Evolutionary conservation across 2,329 filamentous ascomycete genomes (phyloP).

Genomic region (Aspergillus tamarii): DNA sequence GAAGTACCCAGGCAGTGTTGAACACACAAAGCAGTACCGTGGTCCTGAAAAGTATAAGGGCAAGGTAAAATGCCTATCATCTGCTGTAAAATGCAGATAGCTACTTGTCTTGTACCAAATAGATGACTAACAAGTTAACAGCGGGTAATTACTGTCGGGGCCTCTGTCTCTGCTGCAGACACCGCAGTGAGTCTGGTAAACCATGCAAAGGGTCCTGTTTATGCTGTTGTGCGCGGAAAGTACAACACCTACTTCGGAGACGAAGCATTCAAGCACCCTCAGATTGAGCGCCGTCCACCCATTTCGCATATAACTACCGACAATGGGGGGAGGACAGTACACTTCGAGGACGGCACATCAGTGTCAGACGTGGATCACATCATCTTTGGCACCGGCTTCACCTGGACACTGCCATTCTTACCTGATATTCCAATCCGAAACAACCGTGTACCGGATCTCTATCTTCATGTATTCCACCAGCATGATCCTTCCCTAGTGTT

Average conservation of each 20-base stretch:
- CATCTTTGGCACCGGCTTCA: constrained; percentile 69
- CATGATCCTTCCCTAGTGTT: constrained; percentile 38
- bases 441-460: constrained; percentile 39
- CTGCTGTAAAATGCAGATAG: not conserved
- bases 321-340: constrained; percentile 51
- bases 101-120: too few species aligned
- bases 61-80: constrained; percentile 26
- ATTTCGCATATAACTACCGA: constrained; percentile 43
- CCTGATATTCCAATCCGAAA: constrained; percentile 48
- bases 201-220: constrained; percentile 52
- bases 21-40: constrained; percentile 48
- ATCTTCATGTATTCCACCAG: constrained; percentile 42
- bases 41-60: constrained; percentile 43
- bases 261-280: constrained; percentile 62
- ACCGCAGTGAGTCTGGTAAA: constrained; percentile 59
- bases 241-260: constrained; percentile 62
- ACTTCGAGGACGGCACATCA: constrained; percentile 58
- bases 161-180: constrained; percentile 67
- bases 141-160: constrained; percentile 65
- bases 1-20: constrained; percentile 41
- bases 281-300: constrained; percentile 35
- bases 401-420: constrained; percentile 66
- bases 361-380: constrained; percentile 62
- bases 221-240: constrained; percentile 58
- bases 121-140: constrained; percentile 29